These are phyloP conservation scores for Lunasporangiospora selenospora DNA, from an alignment of 192 early-diverging fungal genomes.

Conservation along the genomic window DNA sequence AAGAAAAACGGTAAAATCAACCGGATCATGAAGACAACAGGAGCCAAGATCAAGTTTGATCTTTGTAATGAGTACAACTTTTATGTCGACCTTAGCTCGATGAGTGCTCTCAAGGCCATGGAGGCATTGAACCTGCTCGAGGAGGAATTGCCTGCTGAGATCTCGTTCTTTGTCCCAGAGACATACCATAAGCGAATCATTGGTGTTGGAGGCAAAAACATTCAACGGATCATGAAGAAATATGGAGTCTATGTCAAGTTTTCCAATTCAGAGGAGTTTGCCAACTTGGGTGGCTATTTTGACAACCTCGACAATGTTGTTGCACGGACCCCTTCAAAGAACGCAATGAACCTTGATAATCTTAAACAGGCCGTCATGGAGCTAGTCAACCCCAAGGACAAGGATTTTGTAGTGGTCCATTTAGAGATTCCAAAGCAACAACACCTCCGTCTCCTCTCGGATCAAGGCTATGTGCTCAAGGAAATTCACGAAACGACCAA, in stretches of 20 bases:
- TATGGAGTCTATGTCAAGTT: conserved; percentile 91
- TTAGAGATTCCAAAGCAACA: conserved; percentile 64
- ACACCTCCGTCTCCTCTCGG: conserved; percentile 62
- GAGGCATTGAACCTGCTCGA: conserved; percentile 74
- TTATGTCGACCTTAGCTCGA: conserved; percentile 75
- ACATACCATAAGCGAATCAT: conserved; percentile 88
- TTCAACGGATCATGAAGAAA: conserved; percentile 91
- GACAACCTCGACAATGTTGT: conserved; percentile 88
- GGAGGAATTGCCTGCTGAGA: conserved; percentile 88
- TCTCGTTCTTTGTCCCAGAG: conserved; percentile 85
- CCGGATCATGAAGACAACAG: conserved; percentile 78
- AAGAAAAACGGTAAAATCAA: conserved; percentile 93
- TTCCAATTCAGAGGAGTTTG: conserved; percentile 82
- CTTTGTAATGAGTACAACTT: conserved; percentile 80
- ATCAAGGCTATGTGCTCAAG: conserved; percentile 50
- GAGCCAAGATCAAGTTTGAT: conserved; percentile 73
- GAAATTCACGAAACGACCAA: conserved; percentile 65
- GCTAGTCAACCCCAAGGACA: conserved; percentile 53
- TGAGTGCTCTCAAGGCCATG: conserved; percentile 58
- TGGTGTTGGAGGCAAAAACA: conserved; percentile 88
- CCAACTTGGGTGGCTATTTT: conserved; percentile 78
- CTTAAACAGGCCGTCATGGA: conserved; percentile 71
- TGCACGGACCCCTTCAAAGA: conserved; percentile 83
- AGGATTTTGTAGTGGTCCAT: conserved; percentile 54
- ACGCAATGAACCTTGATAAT: conserved; percentile 70